Evolutionary conservation across 2,329 filamentous ascomycete genomes (phyloP).

Genomic region (Periconia macrospinosa): DNA sequence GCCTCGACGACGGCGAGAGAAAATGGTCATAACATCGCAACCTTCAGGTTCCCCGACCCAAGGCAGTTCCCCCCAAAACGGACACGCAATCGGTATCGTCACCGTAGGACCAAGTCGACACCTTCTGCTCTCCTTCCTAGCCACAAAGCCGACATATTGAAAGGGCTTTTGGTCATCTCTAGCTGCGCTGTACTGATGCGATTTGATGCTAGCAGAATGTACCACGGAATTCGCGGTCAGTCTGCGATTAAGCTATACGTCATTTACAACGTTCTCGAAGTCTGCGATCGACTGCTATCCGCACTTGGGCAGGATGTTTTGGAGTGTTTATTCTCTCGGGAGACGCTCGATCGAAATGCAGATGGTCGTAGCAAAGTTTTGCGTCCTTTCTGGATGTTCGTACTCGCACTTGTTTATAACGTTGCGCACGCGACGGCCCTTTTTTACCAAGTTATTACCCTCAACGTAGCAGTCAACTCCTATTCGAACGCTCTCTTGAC

Average conservation of each 20-base stretch:
- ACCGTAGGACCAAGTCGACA: conserved; percentile 78
- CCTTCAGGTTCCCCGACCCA: conserved; percentile 29
- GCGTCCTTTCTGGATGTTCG: conserved; percentile 86
- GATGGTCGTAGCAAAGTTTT: conserved; percentile 90
- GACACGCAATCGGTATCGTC: conserved; percentile 47
- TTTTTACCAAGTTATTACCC: conserved; percentile 96
- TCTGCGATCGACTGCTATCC: conserved; percentile 84
- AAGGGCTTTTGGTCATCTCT: conserved; percentile 82
- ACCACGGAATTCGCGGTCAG: conserved; percentile 94
- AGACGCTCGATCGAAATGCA: conserved; percentile 84
- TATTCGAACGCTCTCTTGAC: conserved; percentile 96
- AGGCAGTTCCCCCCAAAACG: conserved; percentile 32
- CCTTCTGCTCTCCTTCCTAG: conserved; percentile 83
- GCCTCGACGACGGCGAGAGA: conserved; percentile 25
- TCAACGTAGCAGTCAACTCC: conserved; percentile 97
- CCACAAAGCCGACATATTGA: conserved; percentile 93
- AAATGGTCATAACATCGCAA: conserved; percentile 21
- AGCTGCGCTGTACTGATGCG: conserved; percentile 85
- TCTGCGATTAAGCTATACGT: conserved; percentile 98
- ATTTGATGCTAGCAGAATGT: conserved; percentile 95
- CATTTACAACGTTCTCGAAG: conserved; percentile 96
- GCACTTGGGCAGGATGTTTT: conserved; percentile 94
- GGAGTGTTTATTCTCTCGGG: conserved; percentile 90
- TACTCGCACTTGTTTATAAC: conserved; percentile 84
- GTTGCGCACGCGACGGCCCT: conserved; percentile 83